A percentile compares a stretch with the other conserved stretches of the same genome.
These are phyloP conservation scores for Sugiyamaella mastotermitis DNA, from an alignment of 805 yeast species.

Conservation along the genomic window DNA sequence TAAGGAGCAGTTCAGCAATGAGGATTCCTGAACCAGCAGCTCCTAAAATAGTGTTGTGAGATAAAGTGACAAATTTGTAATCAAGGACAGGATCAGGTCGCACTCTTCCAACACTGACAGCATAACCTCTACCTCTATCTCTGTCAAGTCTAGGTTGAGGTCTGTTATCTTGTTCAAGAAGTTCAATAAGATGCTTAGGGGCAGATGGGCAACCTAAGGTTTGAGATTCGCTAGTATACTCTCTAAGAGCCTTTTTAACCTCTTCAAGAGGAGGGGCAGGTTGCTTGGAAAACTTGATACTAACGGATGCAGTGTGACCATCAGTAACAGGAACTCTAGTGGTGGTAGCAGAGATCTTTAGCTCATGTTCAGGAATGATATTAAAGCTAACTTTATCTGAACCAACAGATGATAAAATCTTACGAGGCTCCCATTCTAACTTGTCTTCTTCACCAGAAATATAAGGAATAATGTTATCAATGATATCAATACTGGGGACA, in stretches of 20 bases:
- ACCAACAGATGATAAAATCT: constrained; percentile 61
- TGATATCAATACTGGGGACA: constrained; percentile 87
- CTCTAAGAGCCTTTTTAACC: constrained; percentile 61
- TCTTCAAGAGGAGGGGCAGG: constrained; percentile 83
- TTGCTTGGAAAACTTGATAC: constrained; percentile 72
- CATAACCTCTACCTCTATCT: constrained; percentile 88
- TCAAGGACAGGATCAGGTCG: constrained; percentile 92
- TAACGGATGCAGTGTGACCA: constrained; percentile 95
- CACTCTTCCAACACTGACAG: constrained; percentile 90
- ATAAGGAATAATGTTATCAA: constrained; percentile 92
- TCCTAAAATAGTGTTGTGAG: constrained; percentile 96
- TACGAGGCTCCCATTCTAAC: constrained; percentile 97
- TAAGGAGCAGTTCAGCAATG: constrained; percentile 84
- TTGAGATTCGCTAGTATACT: constrained; percentile 79
- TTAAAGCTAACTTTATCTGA: constrained; percentile 46
- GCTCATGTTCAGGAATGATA: constrained; percentile 57
- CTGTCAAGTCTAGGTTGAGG: constrained; percentile 98
- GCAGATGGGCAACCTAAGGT: constrained; percentile 82
- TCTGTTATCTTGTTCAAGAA: constrained; percentile 83
- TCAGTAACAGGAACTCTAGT: constrained; percentile 95
- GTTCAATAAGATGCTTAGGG: constrained; percentile 87
- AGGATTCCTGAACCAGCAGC: constrained; percentile 98
- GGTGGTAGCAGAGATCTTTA: constrained; percentile 91
- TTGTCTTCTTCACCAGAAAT: constrained; percentile 97
- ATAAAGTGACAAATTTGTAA: constrained; percentile 92